These are phyloP conservation scores for Yamadazyma siamensis DNA, from an alignment of 1,139 yeast genomes.

Conservation along the genomic window DNA sequence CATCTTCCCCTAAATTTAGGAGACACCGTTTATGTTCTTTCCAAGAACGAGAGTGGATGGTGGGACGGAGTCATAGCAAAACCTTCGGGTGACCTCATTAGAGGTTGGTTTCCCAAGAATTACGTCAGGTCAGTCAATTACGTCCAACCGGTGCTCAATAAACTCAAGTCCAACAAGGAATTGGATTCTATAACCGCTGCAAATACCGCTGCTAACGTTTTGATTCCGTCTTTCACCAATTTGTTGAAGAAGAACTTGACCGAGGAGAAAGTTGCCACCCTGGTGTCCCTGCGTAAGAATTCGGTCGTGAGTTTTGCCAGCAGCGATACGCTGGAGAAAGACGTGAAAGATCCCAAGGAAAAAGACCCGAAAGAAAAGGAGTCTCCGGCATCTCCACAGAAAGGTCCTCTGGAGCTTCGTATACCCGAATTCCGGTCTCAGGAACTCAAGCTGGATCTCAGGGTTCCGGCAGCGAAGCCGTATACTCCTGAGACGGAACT, in stretches of 20 bases:
- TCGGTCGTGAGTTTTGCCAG: constrained; percentile 49
- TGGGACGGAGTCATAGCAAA: constrained; percentile 66
- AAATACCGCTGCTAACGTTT: constrained; percentile 48
- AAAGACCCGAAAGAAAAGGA: not conserved
- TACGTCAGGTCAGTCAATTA: constrained; percentile 49
- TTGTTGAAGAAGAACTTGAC: constrained; percentile 35
- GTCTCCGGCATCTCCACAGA: constrained; percentile 1
- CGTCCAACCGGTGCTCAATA: constrained; percentile 44
- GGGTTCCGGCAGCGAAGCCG: too few species aligned
- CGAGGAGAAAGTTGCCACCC: constrained; percentile 29
- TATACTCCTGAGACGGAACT: too few species aligned
- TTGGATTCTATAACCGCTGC: constrained; percentile 47
- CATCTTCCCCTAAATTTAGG: constrained; percentile 48
- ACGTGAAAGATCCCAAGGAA: constrained; percentile 1
- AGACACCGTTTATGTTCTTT: constrained; percentile 49
- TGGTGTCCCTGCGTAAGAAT: constrained; percentile 37
- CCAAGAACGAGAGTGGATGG: constrained; percentile 63
- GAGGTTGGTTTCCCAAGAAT: constrained; percentile 79
- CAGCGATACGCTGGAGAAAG: constrained; percentile 26
- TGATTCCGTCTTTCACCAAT: constrained; percentile 43
- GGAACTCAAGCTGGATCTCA: too few species aligned
- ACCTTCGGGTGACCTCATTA: constrained; percentile 36
- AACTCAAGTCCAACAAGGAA: constrained; percentile 39
- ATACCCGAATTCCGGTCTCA: too few species aligned
- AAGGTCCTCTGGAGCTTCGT: constrained; percentile 2